Conservation (phyloP, 2,329 filamentous ascomycete genomes). For the Epichloe uncinata region DNA sequence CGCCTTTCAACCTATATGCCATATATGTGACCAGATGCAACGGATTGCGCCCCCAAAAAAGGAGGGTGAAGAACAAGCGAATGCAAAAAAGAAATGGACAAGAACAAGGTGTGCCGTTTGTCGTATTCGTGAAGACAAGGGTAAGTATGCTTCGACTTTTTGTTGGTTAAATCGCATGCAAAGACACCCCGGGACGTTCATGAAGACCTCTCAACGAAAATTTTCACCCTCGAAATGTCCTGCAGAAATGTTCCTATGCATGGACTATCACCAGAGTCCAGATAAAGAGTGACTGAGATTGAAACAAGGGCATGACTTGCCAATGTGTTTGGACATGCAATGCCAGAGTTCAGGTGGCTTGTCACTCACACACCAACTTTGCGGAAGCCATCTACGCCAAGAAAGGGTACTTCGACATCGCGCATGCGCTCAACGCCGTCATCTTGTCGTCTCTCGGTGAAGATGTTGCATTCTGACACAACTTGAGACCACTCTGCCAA, state of each 20-base stretch:
- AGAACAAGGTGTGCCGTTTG: background rate
- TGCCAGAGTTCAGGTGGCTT: background rate
- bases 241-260: background rate
- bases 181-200: background rate
- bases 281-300: background rate
- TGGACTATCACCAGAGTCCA: background rate
- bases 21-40: background rate
- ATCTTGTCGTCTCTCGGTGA: constrained; percentile 60
- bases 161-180: background rate
- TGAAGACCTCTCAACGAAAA: background rate
- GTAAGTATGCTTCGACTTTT: background rate
- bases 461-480: constrained; percentile 67
- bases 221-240: background rate
- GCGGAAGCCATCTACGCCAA: constrained; percentile 29
- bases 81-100: background rate
- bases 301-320: background rate
- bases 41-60: background rate
- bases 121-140: background rate
- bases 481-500: constrained; percentile 68
- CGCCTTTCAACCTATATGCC: background rate
- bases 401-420: constrained; percentile 47
- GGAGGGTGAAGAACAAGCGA: too few relatives aligned
- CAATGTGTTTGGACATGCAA: background rate
- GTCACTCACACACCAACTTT: background rate
- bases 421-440: constrained; percentile 56